A percentile compares a stretch with the other conserved stretches of the same genome.
Evolutionary conservation across 2,329 filamentous ascomycete species (phyloP).

Genomic region (Talaromyces amestolkiae): DNA sequence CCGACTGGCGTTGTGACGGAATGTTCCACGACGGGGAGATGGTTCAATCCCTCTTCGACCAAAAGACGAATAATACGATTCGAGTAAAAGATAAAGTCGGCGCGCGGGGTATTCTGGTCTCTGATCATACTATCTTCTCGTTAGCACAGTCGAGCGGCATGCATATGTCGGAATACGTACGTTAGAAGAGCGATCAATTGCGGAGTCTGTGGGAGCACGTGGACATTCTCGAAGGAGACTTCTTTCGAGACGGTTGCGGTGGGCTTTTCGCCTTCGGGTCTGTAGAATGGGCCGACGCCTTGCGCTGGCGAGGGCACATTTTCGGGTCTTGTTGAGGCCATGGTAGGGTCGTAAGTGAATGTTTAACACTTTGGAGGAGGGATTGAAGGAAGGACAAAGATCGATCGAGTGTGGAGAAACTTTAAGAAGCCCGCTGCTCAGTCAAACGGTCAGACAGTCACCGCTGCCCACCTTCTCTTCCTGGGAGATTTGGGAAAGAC

Average conservation of each 20-base stretch:
- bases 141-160: slow-evolving; percentile 17
- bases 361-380: neutral
- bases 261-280: slow-evolving; percentile 72
- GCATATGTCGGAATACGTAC: slow-evolving; percentile 55
- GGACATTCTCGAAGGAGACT: slow-evolving; percentile 80
- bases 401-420: neutral
- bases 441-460: neutral
- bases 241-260: slow-evolving; percentile 83
- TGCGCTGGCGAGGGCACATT: slow-evolving; percentile 53
- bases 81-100: slow-evolving; percentile 98
- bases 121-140: slow-evolving; percentile 75
- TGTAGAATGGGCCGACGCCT: slow-evolving; percentile 77
- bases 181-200: slow-evolving; percentile 96
- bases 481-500: neutral
- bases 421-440: neutral
- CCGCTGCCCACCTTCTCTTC: neutral
- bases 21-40: slow-evolving; percentile 86
- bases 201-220: slow-evolving; percentile 85
- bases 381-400: neutral
- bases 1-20: slow-evolving; percentile 89
- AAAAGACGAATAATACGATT: slow-evolving; percentile 96
- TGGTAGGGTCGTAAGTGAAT: neutral
- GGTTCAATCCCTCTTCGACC: slow-evolving; percentile 95
- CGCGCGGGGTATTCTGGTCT: slow-evolving; percentile 81
- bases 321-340: slow-evolving; percentile 21